Evolutionary conservation across 805 yeast species (phyloP).

Genomic region (Nadsonia fulvescens): DNA sequence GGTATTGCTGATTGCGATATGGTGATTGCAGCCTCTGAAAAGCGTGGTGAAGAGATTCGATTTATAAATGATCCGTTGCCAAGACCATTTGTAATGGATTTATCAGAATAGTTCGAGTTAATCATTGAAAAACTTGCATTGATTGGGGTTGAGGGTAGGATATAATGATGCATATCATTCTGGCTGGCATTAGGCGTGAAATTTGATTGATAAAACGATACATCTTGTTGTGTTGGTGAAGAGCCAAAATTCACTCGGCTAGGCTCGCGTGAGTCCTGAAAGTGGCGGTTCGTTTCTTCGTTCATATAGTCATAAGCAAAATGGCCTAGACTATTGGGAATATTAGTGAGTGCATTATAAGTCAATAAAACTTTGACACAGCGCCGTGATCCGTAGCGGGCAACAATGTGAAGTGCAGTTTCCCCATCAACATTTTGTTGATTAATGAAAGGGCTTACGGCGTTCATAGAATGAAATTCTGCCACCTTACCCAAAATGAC

Average conservation of each 20-base stretch:
- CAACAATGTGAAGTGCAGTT: constrained; percentile 70
- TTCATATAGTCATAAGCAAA: constrained; percentile 22
- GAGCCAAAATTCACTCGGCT: constrained; percentile 10
- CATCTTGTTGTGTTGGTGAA: constrained; percentile 11
- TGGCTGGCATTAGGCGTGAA: constrained; percentile 1
- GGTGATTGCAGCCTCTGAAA: constrained; percentile 37
- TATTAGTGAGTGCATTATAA: constrained; percentile 28
- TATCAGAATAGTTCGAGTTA: constrained; percentile 2
- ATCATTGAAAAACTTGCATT: constrained; percentile 4
- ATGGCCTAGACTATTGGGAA: constrained; percentile 24
- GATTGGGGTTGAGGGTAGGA: background rate
- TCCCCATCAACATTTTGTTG: constrained; percentile 73
- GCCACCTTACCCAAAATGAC: constrained; percentile 55
- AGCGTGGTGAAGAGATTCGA: too few relatives aligned
- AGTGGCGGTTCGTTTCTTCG: constrained; percentile 15
- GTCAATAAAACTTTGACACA: constrained; percentile 27
- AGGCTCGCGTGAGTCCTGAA: constrained; percentile 6
- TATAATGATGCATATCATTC: too few relatives aligned
- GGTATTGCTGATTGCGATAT: constrained; percentile 16
- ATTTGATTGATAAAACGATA: too few relatives aligned
- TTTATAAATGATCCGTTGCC: background rate
- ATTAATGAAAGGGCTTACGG: constrained; percentile 30
- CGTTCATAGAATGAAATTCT: constrained; percentile 41
- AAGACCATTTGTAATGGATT: background rate
- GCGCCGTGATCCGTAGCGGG: constrained; percentile 31